phyloP scores from a whole-genome alignment of 257 asterid genomes.

The Echium plantagineum region DNA sequence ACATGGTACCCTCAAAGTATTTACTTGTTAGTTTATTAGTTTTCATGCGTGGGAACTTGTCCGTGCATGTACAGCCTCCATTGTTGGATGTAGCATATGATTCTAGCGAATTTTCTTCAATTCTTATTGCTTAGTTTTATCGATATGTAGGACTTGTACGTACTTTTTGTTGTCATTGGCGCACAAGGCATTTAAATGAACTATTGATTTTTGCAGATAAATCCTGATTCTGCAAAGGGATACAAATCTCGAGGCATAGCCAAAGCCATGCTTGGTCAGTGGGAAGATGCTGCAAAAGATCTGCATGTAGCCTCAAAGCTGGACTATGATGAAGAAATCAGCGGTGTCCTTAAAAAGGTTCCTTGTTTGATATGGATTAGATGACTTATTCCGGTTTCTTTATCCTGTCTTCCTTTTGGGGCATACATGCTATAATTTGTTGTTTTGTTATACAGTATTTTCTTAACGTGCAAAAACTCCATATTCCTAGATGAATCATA shows the following conservation, averaged over 20 bases:
- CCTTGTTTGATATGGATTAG: background rate
- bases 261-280: conserved; percentile 75
- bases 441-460: too few species aligned
- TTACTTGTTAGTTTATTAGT: too few species aligned
- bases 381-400: background rate
- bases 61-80: background rate
- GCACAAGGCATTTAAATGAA: background rate
- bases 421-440: background rate
- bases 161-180: background rate
- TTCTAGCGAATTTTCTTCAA: background rate
- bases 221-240: conserved; percentile 98
- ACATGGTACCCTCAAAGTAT: too few species aligned
- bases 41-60: background rate
- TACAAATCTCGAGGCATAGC: conserved; percentile 97
- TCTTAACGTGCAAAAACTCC: too few species aligned
- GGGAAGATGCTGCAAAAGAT: conserved; percentile 92
- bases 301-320: conserved; percentile 88
- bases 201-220: conserved; percentile 38
- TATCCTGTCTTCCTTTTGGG: background rate
- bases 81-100: background rate
- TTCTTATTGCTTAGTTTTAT: background rate
- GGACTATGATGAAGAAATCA: conserved; percentile 90
- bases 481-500: background rate
- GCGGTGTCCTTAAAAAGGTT: conserved; percentile 84
- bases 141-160: background rate